These are phyloP conservation scores for Thalassiosira delicatula DNA, from an alignment of 352 stramenopile genomes.

Conservation along the genomic window DNA sequence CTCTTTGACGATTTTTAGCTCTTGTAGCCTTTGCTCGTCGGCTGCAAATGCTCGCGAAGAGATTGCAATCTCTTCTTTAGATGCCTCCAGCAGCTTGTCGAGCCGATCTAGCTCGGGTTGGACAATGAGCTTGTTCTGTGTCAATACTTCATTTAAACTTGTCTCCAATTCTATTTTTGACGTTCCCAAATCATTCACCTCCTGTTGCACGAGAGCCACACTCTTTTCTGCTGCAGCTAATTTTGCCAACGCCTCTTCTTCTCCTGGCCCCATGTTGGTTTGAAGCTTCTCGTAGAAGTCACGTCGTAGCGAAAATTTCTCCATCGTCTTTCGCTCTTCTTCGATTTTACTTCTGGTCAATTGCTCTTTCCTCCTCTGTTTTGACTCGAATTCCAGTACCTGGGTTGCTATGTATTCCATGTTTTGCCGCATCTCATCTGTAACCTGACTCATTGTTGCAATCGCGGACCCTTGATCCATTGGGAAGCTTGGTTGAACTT, in stretches of 20 bases:
- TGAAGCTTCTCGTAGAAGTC: constrained; percentile 48
- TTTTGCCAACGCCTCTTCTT: constrained; percentile 41
- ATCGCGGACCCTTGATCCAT: too few species aligned
- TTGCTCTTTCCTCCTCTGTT: constrained; percentile 34
- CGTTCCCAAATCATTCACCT: constrained; percentile 21
- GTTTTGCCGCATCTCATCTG: constrained; percentile 33
- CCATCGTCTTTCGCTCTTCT: constrained; percentile 10
- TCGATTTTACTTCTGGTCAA: constrained; percentile 37
- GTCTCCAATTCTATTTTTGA: constrained; percentile 12
- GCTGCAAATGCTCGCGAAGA: constrained; percentile 23
- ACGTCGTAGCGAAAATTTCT: constrained; percentile 26
- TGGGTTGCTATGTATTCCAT: constrained; percentile 32
- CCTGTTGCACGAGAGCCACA: constrained; percentile 20
- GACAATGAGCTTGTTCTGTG: constrained; percentile 41
- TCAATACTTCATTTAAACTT: constrained; percentile 31
- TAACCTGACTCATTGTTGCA: constrained; percentile 24
- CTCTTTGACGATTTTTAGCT: constrained; percentile 9
- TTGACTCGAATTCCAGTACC: constrained; percentile 25
- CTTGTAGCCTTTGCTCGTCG: constrained; percentile 34
- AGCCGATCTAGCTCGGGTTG: constrained; percentile 40
- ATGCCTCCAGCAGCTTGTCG: constrained; percentile 23
- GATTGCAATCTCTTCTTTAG: constrained; percentile 32
- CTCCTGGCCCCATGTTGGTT: constrained; percentile 30
- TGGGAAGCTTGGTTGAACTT: too few species aligned
- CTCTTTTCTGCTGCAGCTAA: constrained; percentile 33